Base-by-base conservation (phyloP, 1,284 basidiomycete species). In the Melanopsichium pennsylvanicum region DNA sequence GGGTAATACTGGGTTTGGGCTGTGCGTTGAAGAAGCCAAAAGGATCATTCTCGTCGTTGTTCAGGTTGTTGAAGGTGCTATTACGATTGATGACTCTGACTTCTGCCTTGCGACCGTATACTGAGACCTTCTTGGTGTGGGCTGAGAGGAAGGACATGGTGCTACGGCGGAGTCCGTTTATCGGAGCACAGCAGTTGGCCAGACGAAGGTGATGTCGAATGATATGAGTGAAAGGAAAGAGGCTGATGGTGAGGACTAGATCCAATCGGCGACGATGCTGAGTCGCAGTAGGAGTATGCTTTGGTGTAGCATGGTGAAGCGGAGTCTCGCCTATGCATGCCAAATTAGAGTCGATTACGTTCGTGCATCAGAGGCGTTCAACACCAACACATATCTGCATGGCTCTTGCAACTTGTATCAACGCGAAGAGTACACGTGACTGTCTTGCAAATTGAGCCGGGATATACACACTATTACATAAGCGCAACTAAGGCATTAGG, bases 71-170 rank as follows among this genome's bases (percentile, higher is more conserved):
- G 25, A 63, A 69, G 31, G 59, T 26, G 50, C 29, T 55, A 6
- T 57, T 47, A 13, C 58, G 55, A 19, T 60, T 59, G 37, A 69
- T 49, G 31, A 69, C 42, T 21, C 59, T 36, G 18, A 55, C 29
- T 26, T 54, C 49, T 6, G 59, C 40, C 19, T 59, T 69, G 26
- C 51, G 48, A 11, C 66, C 66, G 36, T 69, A 69, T n/a, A 69
- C 66, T 18, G 59, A 69, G 35, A 69, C 66, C 50, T 55, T 62
- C n/a, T 69, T 69, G 31, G 66, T 58, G 45, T 37, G 35, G 39
- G 49, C 50, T 4, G 59, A 62, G 12, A 59, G 66, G 26, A 27
- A 43, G 38, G 66, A 46, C 66, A 69, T 69, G 41, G 11, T 13
- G 38, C 6, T 11, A 13, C 23, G n/a, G 29, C n/a, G 18, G 6